phyloP scores from a whole-genome alignment of 306 rosid species.

The Gleditsia sinensis region DNA sequence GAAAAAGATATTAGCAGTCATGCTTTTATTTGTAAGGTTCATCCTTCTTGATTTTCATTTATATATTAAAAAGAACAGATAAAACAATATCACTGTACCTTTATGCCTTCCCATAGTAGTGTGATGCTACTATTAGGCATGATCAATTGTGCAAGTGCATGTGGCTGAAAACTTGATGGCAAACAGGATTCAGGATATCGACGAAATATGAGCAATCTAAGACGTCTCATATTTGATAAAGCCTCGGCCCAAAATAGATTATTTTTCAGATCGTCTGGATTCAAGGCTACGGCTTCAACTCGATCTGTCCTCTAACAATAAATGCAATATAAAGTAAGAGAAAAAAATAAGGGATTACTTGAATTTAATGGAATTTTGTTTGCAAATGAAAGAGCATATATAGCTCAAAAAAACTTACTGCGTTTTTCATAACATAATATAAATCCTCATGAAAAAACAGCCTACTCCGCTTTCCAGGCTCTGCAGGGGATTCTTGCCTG shows the following conservation, averaged over 20 bases:
- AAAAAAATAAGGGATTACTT: too few species aligned
- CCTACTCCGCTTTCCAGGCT: conserved; percentile 32
- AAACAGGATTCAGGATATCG: neutral
- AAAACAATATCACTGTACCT: too few species aligned
- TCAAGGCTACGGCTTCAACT: conserved; percentile 2
- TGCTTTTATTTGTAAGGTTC: too few species aligned
- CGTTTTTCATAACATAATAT: neutral
- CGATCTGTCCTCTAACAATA: neutral
- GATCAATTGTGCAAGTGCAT: neutral
- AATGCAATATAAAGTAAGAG: neutral
- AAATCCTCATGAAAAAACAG: conserved; percentile 27
- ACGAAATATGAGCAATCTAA: too few species aligned
- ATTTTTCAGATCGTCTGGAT: fast-evolving
- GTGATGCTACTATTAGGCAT: neutral
- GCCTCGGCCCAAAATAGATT: neutral
- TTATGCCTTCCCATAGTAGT: too few species aligned
- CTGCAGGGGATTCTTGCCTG: neutral
- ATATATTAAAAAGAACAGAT: too few species aligned
- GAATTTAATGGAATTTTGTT: too few species aligned
- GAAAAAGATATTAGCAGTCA: too few species aligned
- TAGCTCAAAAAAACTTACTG: neutral
- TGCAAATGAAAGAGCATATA: neutral
- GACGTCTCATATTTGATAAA: too few species aligned
- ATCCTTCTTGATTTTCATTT: too few species aligned
- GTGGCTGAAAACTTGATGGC: neutral